Evolutionary conservation across 148 eudicot genomes (phyloP).

Genomic region (Silene latifolia): DNA sequence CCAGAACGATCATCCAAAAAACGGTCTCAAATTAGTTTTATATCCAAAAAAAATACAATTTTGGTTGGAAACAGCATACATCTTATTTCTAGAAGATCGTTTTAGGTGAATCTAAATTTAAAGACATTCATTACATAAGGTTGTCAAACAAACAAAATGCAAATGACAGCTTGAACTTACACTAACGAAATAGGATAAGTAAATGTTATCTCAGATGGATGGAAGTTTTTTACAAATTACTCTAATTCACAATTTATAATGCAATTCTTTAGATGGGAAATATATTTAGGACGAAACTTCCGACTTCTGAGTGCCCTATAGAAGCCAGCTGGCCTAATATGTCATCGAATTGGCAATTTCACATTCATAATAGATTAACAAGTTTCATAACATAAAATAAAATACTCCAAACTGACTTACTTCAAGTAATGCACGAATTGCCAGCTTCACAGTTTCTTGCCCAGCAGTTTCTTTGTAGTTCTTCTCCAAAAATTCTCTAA

Average conservation of each 20-base stretch:
- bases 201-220: neutral
- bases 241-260: neutral
- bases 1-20: too few relatives aligned
- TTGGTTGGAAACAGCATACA: too few relatives aligned
- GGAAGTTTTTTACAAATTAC: neutral
- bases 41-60: too few relatives aligned
- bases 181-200: neutral
- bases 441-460: conserved; percentile 85
- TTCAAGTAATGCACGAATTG: conserved; percentile 93
- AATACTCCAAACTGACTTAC: conserved; percentile 39
- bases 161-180: neutral
- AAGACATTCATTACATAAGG: neutral
- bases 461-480: conserved; percentile 96
- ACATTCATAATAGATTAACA: neutral
- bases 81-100: too few relatives aligned
- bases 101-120: too few relatives aligned
- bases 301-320: neutral
- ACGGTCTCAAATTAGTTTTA: too few relatives aligned
- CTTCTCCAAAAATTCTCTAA: conserved; percentile 89
- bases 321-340: neutral
- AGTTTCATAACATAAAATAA: neutral
- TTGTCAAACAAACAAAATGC: neutral
- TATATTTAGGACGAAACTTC: neutral
- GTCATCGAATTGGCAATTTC: neutral
- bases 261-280: neutral